Base-by-base conservation (phyloP, 768 basidiomycete species). In the Pisolithus microcarpus region DNA sequence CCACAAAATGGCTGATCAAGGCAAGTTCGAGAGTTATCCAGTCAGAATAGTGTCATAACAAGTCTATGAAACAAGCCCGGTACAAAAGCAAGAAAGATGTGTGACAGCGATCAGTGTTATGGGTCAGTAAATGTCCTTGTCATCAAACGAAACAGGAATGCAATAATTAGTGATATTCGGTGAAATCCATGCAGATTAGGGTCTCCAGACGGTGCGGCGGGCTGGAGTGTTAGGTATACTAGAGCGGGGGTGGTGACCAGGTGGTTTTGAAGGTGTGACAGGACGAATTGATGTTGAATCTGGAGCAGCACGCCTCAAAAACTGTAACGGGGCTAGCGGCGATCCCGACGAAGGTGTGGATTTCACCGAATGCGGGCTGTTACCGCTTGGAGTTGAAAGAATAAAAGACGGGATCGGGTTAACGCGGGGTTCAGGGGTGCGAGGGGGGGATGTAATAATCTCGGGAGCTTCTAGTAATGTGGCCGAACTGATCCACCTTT, bases 401-500 rank as follows among this genome's bases (percentile, higher is more conserved):
- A 80, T 75, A 56, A 90, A 84, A 0, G 85, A 79, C 3, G 87
- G 87, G n/a, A 84, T 58, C 44, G 72, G 75, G 26, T 75, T 68
- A 34, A 68, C 61, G 21, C 63, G 72, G 5, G 84, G 85, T 65
- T 89, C 88, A 10, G 87, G 90, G 10, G 86, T 90, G 49, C 69
- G 71, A 46, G 82, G 83, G 54, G 68, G 59, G 18, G 62, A 56
- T 0, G 53, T 67, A 59, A 56, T 60, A 34, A 64, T 58, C 52
- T 79, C 78, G 19, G 73, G 64, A 11, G 77, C 72, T 59, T 86
- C 83, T 24, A 84, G 68, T 11, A 92, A 70, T 4, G 82, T 85
- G 2, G 83, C 70, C 21, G 90, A 85, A 58, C 81, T 91, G 50
- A 92, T 91, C 90, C 90, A 92, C 56, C 79, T 85, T 60, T 90